Evolutionary conservation across 2,329 filamentous ascomycete genomes (phyloP), one percentile per base, ranked within the genome.

Genomic region (Colletotrichum sidae): DNA sequence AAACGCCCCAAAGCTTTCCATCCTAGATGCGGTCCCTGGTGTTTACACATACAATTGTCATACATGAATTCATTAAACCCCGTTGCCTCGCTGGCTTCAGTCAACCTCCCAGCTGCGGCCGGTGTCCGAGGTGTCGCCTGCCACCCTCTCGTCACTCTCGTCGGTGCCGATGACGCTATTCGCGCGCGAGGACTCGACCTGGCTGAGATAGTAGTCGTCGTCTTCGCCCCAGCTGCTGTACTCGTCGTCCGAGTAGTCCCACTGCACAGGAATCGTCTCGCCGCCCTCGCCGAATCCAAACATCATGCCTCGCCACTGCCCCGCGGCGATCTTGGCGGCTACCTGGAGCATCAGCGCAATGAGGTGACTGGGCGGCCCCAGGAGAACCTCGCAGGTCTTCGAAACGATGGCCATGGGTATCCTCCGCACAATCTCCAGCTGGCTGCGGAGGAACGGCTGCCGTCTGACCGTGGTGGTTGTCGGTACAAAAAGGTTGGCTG

Each of bases 321-420:
- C 87, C 37, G 83, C 83, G 1, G 89, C 86, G 67, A 97, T 93
- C 67, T 87, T 89, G 0, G 92, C 90, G 1, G 94, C 92, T 61
- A 97, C 92, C 60, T 89, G 88, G 5, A 97, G 84, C 84, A 97
- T 94, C 45, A 97, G 81, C 34, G 88, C 84, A 41, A 97, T 86
- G 2, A 97, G 84, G 71, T 94, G 88, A 13, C 90, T 87, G 0
- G 94, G 93, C n/a, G 93, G 93, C 0, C 92, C 89, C 12, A 97
- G 80, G 4, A 97, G 84, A 37, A 96, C 84, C 55, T 92, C 89
- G 68, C 87, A 89, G 0, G 93, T 94, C 77, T 92, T 94, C 60
- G 90, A 87, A 34, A 97, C 85, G 37, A 97, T 86, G 3, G 88
- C 85, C 55, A 87, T 80, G 1, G 88, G 86, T 37, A 91, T 79